phyloP scores from a whole-genome alignment of 192 early-diverging fungal genomes.

The Gamsiella multidivaricata region DNA sequence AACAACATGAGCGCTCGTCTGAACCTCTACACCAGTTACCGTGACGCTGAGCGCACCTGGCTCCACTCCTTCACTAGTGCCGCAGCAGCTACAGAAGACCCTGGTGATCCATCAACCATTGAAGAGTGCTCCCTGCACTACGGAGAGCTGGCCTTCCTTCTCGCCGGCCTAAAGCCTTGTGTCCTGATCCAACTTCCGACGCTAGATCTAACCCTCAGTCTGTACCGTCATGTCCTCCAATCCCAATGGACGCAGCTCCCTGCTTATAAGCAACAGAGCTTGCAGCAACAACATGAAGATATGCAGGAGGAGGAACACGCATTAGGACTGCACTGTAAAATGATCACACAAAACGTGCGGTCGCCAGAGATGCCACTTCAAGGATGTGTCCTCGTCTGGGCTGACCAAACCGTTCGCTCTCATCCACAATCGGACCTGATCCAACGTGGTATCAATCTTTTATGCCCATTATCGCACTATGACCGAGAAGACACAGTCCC shows the following conservation, averaged over 20 bases:
- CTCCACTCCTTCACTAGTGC: not conserved
- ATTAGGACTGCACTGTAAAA: slow-evolving; percentile 18
- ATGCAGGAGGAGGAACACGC: not conserved
- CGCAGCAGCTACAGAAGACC: not conserved
- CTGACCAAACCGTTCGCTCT: not conserved
- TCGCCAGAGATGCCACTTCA: slow-evolving; percentile 48
- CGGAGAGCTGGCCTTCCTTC: slow-evolving; percentile 36
- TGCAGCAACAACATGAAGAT: not conserved
- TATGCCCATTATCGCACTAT: slow-evolving; percentile 4
- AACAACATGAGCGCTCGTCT: no score
- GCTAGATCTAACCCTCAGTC: not conserved
- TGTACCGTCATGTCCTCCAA: slow-evolving; percentile 16
- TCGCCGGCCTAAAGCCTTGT: slow-evolving; percentile 41
- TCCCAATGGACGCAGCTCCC: slow-evolving; percentile 9
- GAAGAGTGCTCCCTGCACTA: slow-evolving; percentile 45
- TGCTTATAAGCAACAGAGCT: not conserved
- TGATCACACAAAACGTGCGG: slow-evolving; percentile 23
- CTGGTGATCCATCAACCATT: not conserved
- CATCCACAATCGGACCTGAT: slow-evolving; percentile 17
- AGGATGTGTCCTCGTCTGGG: slow-evolving; percentile 40
- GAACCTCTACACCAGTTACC: slow-evolving; percentile 3
- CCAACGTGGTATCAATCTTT: slow-evolving; percentile 17
- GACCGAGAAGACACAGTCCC: not conserved
- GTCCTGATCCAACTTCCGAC: slow-evolving; percentile 38
- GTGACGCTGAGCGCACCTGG: slow-evolving; percentile 20